Evolutionary conservation across 495 filamentous ascomycete genomes (phyloP).

Genomic region (Tricharina praecox): DNA sequence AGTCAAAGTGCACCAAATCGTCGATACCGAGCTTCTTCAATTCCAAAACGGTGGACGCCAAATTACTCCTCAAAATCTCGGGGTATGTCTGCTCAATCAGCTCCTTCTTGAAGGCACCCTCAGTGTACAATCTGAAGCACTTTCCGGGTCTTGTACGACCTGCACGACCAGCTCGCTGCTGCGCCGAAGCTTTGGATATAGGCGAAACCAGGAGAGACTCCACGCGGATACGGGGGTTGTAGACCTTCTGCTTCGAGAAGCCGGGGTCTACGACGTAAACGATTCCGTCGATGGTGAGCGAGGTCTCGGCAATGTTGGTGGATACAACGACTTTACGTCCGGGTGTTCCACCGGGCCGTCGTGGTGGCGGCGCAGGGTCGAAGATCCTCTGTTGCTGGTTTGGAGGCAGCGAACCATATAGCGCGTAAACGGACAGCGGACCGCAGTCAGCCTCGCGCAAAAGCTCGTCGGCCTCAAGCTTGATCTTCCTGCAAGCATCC

Average conservation of each 20-base stretch:
- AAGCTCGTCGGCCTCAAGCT: constrained; percentile 79
- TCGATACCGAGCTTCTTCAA: constrained; percentile 93
- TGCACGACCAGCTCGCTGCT: constrained; percentile 94
- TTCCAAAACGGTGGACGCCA: constrained; percentile 86
- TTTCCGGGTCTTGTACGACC: constrained; percentile 96
- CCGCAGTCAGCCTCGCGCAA: constrained; percentile 76
- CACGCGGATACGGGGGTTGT: constrained; percentile 89
- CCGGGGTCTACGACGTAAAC: constrained; percentile 98
- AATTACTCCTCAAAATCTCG: constrained; percentile 84
- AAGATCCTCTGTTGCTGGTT: constrained; percentile 90
- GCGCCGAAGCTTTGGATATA: constrained; percentile 95
- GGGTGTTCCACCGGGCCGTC: constrained; percentile 57
- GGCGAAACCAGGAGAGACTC: constrained; percentile 91
- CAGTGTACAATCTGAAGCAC: constrained; percentile 93
- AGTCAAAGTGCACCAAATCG: constrained; percentile 92
- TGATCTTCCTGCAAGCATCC: constrained; percentile 81
- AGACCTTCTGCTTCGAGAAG: constrained; percentile 99
- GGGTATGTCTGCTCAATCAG: constrained; percentile 93
- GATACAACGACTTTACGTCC: constrained; percentile 91
- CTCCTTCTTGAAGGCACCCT: constrained; percentile 93
- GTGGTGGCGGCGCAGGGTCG: constrained; percentile 61
- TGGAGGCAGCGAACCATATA: constrained; percentile 87
- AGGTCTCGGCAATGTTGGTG: constrained; percentile 97
- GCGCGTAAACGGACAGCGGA: constrained; percentile 73
- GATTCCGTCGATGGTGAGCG: constrained; percentile 94